Conservation (phyloP, 371 early-diverging fungal species). For the Catenaria anguillulae region DNA sequence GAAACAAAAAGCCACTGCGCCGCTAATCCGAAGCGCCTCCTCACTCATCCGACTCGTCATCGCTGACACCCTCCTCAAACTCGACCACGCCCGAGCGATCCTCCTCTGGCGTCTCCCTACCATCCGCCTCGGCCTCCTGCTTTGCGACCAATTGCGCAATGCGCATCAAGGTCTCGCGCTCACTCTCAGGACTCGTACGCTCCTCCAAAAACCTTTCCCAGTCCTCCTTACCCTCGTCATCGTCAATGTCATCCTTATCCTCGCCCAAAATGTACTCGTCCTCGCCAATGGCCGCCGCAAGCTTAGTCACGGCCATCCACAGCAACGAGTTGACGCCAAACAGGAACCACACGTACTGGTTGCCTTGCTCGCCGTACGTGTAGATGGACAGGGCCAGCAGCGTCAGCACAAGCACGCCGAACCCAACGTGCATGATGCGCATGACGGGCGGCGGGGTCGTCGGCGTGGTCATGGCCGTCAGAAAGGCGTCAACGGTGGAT, state of each 20-base stretch:
- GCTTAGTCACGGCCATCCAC: not conserved
- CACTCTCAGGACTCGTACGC: no score
- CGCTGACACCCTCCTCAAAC: no score
- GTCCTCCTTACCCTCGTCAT: not conserved
- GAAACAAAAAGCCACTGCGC: no score
- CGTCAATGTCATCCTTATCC: not conserved
- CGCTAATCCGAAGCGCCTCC: no score
- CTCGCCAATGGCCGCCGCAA: not conserved
- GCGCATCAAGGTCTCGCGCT: no score
- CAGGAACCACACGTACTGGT: conserved; percentile 4
- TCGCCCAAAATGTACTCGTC: not conserved
- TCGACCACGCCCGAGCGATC: no score
- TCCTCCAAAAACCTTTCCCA: no score
- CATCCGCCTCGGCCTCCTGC: no score
- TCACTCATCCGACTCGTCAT: no score
- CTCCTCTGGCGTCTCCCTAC: no score
- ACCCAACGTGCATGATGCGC: not conserved
- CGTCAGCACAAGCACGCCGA: not conserved
- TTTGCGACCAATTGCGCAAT: no score
- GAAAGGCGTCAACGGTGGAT: not conserved
- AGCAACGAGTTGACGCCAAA: not conserved
- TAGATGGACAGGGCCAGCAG: not conserved
- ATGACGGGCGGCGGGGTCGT: not conserved
- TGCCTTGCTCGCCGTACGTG: not conserved
- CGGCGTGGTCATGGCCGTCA: conserved; percentile 1